Conservation (phyloP, 2,329 filamentous ascomycete genomes). For the Fusarium sp. region DNA sequence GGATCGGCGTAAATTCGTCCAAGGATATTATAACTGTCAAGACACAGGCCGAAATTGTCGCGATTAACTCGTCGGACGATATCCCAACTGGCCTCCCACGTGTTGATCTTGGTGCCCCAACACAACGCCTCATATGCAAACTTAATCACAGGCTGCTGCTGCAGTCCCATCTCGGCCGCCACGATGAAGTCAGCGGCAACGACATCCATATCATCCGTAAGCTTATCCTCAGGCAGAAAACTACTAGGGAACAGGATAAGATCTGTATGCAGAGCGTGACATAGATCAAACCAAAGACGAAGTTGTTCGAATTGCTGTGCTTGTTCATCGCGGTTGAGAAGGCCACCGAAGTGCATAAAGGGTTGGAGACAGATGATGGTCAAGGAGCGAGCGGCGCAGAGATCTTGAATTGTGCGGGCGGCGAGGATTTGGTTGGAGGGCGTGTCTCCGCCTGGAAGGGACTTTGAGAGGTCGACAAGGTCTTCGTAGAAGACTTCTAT, state of each 20-base stretch:
- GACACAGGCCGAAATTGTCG: slow-evolving; percentile 80
- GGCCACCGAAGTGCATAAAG: slow-evolving; percentile 82
- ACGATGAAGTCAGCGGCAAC: slow-evolving; percentile 73
- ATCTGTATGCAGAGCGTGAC: slow-evolving; percentile 73
- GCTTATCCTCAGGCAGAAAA: slow-evolving; percentile 67
- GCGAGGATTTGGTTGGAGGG: slow-evolving; percentile 66
- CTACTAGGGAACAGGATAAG: slow-evolving; percentile 81
- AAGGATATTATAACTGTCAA: slow-evolving; percentile 84
- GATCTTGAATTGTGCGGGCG: slow-evolving; percentile 66
- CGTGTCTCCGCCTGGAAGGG: slow-evolving; percentile 57
- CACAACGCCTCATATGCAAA: slow-evolving; percentile 81
- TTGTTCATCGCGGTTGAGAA: slow-evolving; percentile 72
- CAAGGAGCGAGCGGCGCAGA: slow-evolving; percentile 70
- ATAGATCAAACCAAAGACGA: slow-evolving; percentile 77
- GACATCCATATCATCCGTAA: slow-evolving; percentile 63
- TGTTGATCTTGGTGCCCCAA: slow-evolving; percentile 78
- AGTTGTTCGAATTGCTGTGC: slow-evolving; percentile 71
- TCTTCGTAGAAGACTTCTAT: slow-evolving; percentile 87
- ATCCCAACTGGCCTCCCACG: slow-evolving; percentile 80
- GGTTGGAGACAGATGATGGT: slow-evolving; percentile 77
- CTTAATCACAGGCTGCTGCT: slow-evolving; percentile 67
- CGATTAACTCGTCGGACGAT: slow-evolving; percentile 74
- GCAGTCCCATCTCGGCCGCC: slow-evolving; percentile 75
- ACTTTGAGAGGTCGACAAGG: slow-evolving; percentile 70
- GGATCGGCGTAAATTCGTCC: slow-evolving; percentile 80